Percentiles rank a stretch among this genome's conserved stretches.
phyloP scores from a whole-genome alignment of 805 yeast genomes.

The Kluyveromyces lactis region DNA sequence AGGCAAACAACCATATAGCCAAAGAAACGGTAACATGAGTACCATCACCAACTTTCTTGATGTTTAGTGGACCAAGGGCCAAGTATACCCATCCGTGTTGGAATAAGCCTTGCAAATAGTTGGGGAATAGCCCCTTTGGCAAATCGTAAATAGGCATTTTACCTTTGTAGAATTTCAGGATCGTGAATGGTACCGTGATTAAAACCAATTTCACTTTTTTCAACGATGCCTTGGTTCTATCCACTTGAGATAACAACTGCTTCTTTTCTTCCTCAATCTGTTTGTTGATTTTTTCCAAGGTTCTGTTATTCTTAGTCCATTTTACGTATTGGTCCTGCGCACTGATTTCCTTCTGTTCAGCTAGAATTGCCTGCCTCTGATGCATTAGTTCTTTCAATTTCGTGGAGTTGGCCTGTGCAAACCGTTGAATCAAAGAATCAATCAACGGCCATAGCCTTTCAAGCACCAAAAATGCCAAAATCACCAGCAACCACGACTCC shows the following conservation, averaged over 20 bases:
- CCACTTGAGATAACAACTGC: slow-evolving; percentile 20
- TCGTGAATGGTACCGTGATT: slow-evolving; percentile 26
- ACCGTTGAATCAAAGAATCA: not conserved
- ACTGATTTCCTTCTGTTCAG: slow-evolving; percentile 51
- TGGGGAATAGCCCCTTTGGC: slow-evolving; percentile 26
- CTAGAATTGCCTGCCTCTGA: slow-evolving; percentile 40
- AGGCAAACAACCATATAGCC: slow-evolving; percentile 30
- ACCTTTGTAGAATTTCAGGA: slow-evolving; percentile 27
- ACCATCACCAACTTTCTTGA: slow-evolving; percentile 7
- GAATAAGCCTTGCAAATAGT: slow-evolving; percentile 23
- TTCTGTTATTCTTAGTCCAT: slow-evolving; percentile 89
- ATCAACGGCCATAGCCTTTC: slow-evolving; percentile 5
- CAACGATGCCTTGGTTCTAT: slow-evolving; percentile 8
- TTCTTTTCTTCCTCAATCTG: slow-evolving; percentile 41
- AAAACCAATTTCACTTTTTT: slow-evolving; percentile 16
- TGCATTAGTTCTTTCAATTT: slow-evolving; percentile 29
- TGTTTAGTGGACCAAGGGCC: slow-evolving; percentile 20
- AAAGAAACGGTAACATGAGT: slow-evolving; percentile 18
- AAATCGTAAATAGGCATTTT: slow-evolving; percentile 23
- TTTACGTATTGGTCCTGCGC: slow-evolving; percentile 93
- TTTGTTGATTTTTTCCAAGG: slow-evolving; percentile 45
- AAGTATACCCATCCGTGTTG: slow-evolving; percentile 27
- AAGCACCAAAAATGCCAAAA: slow-evolving; percentile 1
- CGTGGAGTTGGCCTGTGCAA: slow-evolving; percentile 12
- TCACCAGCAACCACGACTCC: not conserved